Percentiles rank a stretch among this genome's conserved stretches.
These are phyloP conservation scores for Colletotrichum sp. DNA, from an alignment of 2,329 filamentous ascomycete species.

Conservation along the genomic window DNA sequence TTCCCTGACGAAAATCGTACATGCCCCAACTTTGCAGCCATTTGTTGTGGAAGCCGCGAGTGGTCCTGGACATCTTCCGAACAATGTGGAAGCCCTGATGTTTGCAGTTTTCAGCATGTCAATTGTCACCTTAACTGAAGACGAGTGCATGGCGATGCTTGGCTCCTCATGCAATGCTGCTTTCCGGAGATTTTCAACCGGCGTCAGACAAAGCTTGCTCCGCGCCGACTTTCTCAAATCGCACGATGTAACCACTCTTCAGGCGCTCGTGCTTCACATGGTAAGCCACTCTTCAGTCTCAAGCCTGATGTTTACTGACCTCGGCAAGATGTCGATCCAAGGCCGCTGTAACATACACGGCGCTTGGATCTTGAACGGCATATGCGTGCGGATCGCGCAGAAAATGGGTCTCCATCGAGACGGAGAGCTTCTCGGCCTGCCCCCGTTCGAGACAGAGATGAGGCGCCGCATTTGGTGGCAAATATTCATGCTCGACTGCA, in stretches of 20 bases:
- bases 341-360: conserved; percentile 63
- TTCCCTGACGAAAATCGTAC: conserved; percentile 73
- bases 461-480: conserved; percentile 71
- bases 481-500: conserved; percentile 61
- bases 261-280: conserved; percentile 64
- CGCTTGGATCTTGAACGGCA: conserved; percentile 64
- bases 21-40: conserved; percentile 62
- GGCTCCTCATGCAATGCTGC: conserved; percentile 52
- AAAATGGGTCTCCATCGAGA: conserved; percentile 72
- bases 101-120: conserved; percentile 67
- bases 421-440: conserved; percentile 57
- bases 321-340: conserved; percentile 56
- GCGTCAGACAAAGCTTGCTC: conserved; percentile 52
- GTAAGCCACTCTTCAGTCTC: conserved; percentile 24
- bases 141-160: conserved; percentile 58
- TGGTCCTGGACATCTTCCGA: conserved; percentile 19
- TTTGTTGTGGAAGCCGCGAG: conserved; percentile 32
- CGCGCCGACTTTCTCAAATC: conserved; percentile 62
- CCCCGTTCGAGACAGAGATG: conserved; percentile 70
- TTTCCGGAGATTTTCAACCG: conserved; percentile 54
- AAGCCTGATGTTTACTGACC: background rate
- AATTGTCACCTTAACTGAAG: conserved; percentile 60
- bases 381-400: conserved; percentile 67
- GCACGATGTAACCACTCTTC: conserved; percentile 61
- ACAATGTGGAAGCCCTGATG: conserved; percentile 60